Evolutionary conservation across 2,329 filamentous ascomycete species (phyloP), one percentile per base, ranked within the genome.

Genomic region (Dothistroma pini): DNA sequence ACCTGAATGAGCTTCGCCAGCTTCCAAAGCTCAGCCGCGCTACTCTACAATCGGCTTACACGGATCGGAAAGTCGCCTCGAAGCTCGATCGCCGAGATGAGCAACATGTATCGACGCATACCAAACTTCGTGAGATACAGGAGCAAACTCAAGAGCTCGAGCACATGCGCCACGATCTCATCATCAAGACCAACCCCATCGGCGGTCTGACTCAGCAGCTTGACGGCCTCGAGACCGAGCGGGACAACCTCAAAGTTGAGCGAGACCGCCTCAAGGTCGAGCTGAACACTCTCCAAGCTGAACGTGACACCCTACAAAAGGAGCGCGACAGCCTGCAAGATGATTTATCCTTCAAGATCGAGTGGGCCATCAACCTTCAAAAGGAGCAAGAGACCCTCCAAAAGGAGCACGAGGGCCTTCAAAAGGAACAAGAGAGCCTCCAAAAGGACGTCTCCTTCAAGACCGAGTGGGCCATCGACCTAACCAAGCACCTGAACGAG

Each of bases 1-100:
- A 62, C 22, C 21, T 59, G 11, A 57, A 59, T 5, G 59, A 62
- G 54, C 56, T 64, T 29, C 54, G 47, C 25, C 56, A 62, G 12
- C 12, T 59, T 21, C 61, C 62, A 7, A 57, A 59, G 19, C 48
- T 61, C 35, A 50, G 44, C 49, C 59, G 62, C 19, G 47, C 41
- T 49, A 58, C 52, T 16, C 22, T 63, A 38, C 11, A 38, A 21
- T 50, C 48, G 7, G 21, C 47, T 14, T 60, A 41, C 57, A 60
- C 59, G 6, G 31, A 48, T 21, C 44, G 22, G 25, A 63, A 63
- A 25, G 38, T 19, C 21, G 38, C 51, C 5, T 38, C 60, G 51
- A 54, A 58, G 19, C 51, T 41, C 19, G 47, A 57, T 21, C 54
- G 57, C 25, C 48, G 56, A 34, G 61, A 58, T n/a, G 35, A 55